Evolutionary conservation across 2,329 filamentous ascomycete species (phyloP), one percentile per base, ranked within the genome.

Genomic region (Aspergillus costaricaensis): DNA sequence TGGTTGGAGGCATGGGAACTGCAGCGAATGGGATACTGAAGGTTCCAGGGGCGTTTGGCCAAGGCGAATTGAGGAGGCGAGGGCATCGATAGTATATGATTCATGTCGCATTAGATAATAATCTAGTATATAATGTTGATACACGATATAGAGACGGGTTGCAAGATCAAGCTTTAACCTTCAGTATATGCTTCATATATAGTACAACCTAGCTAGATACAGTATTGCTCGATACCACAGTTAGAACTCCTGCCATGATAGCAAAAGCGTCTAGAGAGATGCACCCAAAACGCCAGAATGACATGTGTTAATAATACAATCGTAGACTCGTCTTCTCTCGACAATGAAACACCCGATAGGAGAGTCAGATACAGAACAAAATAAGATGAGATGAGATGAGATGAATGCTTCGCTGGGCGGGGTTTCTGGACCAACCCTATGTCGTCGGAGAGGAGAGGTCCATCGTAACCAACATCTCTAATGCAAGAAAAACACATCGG

Each of bases 21-120:
- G 57, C 65, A 23, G 65, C 67, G 5, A 71, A 70, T 59, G 69
- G 72, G 5, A 19, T 73, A 15, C 64, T 73, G n/a, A 76, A 70
- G 56, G 69, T 76, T 9, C 72, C 73, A 1, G 68, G 67, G 25
- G 72, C 69, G 7, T 76, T 72, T 58, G 70, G 70, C 3, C 70
- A 71, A 44, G 67, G 67, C 21, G 74, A 74, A 63, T 21, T 60
- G 50, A 68, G 74, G 47, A 69, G 75, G 66, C 68, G 75, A 44
- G 72, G 74, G 8, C 68, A 77, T 69, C 70, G 74, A 25, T 75
- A 62, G 71, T 59, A 21, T 12, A 55, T 52, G 36, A 52, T 2
- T 52, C 27, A 23, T 58, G 30, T 44, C 36, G 30, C 19, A 38
- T 41, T 36, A 44, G 23, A 49, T 30, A 49, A 55, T 50, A 55